Base-by-base conservation (phyloP, 352 stramenopile species). In the Thraustochytrium sp. region DNA sequence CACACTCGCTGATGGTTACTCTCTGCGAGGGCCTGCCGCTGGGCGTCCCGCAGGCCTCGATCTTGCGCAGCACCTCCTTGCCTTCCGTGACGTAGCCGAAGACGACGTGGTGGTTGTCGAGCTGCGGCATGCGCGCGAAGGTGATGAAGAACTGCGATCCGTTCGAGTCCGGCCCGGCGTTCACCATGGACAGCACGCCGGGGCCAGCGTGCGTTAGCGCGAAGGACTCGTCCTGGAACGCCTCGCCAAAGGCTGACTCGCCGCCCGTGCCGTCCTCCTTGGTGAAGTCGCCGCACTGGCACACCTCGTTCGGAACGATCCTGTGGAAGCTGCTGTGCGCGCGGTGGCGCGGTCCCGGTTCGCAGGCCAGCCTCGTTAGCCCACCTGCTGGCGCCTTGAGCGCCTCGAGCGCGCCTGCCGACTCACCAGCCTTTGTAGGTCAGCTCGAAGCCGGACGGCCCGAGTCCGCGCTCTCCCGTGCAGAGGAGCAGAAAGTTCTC, bases 131-230 rank as follows among this genome's bases (percentile, higher is more conserved):
- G 11, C 89, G 89, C 85, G 96, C 94, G 85, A 98, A 98, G 1
- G 96, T 99, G 82, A 99, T 96, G 87, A 99, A 99, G 87, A 99
- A 99, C 90, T 99, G 97, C n/a, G 93, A 96, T 31, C 91, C 91
- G 88, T 98, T 99, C 2, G 94, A 98, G 34, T 94, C 89, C 26
- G 92, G 90, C 9, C 96, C 96, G 4, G 93, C 91, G 85, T 99
- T 99, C 0, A 96, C 97, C 96, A 99, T 99, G 53, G 90, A 96
- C 36, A 99, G 74, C 31, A 99, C 89, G 3, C 96, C 96, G 29
- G 54, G 55, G 18, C 77, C 62, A n/a, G 34, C 46, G 46, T 84
- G 72, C 34, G 90, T 89, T 49, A 93, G 56, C 8, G 68, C 68
- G 38, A 65, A 80, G 26, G 34, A 26, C 68, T 99, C 96, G 80